phyloP scores from a whole-genome alignment of 208 protist genomes.

The Leishmania tropica region DNA sequence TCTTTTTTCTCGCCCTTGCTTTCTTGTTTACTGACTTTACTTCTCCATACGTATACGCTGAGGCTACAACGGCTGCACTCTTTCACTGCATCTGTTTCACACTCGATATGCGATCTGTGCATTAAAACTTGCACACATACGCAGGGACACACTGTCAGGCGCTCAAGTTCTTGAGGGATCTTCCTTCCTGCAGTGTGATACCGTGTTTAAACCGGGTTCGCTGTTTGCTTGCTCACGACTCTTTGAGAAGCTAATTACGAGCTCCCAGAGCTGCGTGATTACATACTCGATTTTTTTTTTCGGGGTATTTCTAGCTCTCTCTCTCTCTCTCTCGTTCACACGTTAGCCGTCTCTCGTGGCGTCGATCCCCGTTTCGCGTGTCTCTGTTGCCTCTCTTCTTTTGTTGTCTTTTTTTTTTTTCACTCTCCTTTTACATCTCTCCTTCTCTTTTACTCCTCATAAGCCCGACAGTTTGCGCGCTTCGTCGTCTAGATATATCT shows the following conservation, averaged over 20 bases:
- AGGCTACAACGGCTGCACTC: background rate
- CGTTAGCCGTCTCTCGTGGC: constrained; percentile 3
- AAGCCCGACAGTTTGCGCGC: background rate
- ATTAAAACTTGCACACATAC: background rate
- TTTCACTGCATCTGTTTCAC: background rate
- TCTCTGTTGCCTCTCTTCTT: background rate
- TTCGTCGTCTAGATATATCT: background rate
- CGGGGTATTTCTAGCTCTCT: background rate
- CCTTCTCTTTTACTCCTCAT: background rate
- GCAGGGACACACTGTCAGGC: background rate
- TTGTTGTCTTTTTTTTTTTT: constrained; percentile 1
- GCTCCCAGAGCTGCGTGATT: background rate
- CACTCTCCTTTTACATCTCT: background rate
- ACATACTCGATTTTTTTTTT: background rate
- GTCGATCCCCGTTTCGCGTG: background rate
- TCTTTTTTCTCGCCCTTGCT: background rate
- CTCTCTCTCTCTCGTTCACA: background rate
- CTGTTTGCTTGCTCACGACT: background rate
- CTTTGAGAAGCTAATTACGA: background rate
- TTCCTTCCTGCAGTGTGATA: background rate
- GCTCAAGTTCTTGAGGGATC: background rate
- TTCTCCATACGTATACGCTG: background rate
- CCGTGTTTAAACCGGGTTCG: background rate
- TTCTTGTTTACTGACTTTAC: background rate
- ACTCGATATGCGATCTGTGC: background rate